Conservation (phyloP, 1,284 basidiomycete genomes). For the Rhodotorula sp. region DNA sequence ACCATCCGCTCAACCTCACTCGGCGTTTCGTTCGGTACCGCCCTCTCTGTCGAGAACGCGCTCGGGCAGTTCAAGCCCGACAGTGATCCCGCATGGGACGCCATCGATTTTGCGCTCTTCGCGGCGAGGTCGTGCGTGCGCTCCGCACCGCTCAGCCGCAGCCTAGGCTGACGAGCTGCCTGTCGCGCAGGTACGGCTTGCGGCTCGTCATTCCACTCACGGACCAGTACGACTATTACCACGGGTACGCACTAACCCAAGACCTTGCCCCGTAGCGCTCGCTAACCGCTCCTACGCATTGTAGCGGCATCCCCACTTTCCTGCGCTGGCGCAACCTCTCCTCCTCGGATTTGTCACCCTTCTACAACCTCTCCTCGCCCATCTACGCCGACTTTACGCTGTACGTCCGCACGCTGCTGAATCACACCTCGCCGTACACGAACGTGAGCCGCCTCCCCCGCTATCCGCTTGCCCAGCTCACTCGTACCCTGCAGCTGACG, state of each 20-base stretch:
- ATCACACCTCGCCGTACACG: constrained; percentile 38
- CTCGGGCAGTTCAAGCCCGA: constrained; percentile 49
- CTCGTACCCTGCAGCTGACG: constrained; percentile 14
- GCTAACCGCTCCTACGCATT: constrained; percentile 18
- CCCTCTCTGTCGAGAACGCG: constrained; percentile 49
- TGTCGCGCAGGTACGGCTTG: constrained; percentile 46
- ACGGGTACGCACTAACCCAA: constrained; percentile 10
- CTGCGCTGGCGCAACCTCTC: constrained; percentile 44
- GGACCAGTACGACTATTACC: constrained; percentile 50
- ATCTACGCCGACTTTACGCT: constrained; percentile 39
- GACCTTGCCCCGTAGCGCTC: accelerated
- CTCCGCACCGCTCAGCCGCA: background rate
- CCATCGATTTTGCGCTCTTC: constrained; percentile 52
- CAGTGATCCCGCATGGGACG: constrained; percentile 45
- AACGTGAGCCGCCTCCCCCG: background rate
- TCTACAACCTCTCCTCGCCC: constrained; percentile 26
- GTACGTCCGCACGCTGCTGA: constrained; percentile 38
- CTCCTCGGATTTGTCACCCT: constrained; percentile 29
- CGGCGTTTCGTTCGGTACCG: constrained; percentile 51
- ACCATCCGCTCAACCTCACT: constrained; percentile 51
- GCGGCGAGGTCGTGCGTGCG: constrained; percentile 45
- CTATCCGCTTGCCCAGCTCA: background rate
- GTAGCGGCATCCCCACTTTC: constrained; percentile 41
- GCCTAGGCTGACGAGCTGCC: background rate
- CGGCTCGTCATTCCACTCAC: constrained; percentile 52